Percentiles rank a stretch among this genome's conserved stretches.
These are phyloP conservation scores for Dentipellis sp. DNA, from an alignment of 768 basidiomycete genomes.

Conservation along the genomic window DNA sequence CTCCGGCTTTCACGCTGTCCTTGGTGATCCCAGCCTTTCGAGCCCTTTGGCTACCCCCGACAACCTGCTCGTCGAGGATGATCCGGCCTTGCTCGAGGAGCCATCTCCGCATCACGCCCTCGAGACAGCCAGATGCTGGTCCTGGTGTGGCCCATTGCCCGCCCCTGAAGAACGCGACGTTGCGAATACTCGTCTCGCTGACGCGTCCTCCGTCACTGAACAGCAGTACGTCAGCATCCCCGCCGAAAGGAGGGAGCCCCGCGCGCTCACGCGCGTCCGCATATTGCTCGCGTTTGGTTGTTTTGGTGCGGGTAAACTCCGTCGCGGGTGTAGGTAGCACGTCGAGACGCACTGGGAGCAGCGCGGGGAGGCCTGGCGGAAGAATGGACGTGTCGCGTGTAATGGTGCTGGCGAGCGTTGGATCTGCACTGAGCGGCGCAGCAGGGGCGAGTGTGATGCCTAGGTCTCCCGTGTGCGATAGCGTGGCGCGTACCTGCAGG, in stretches of 20 bases:
- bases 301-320: conserved; percentile 60
- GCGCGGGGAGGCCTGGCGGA: conserved; percentile 18
- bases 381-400: conserved; percentile 28
- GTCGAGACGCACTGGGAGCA: conserved; percentile 47
- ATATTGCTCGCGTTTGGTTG: conserved; percentile 53
- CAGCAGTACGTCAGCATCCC: conserved; percentile 49
- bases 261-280: conserved; percentile 53
- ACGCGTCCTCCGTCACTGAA: conserved; percentile 41
- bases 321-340: conserved; percentile 41
- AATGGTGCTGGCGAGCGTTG: conserved; percentile 8
- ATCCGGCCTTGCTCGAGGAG: conserved; percentile 52
- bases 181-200: conserved; percentile 64
- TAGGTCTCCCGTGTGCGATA: conserved; percentile 7
- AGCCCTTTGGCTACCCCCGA: background rate
- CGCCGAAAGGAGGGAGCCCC: conserved; percentile 21
- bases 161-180: conserved; percentile 55
- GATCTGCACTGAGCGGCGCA: conserved; percentile 19
- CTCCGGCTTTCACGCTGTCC: conserved; percentile 35
- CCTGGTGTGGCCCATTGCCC: conserved; percentile 60
- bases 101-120: conserved; percentile 63
- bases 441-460: conserved; percentile 3
- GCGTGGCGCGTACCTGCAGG: conserved; percentile 40
- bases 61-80: conserved; percentile 20
- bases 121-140: conserved; percentile 53
- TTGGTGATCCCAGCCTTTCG: background rate